Conservation (phyloP, 2,329 filamentous ascomycete genomes). For the Penicillium brasilianum region DNA sequence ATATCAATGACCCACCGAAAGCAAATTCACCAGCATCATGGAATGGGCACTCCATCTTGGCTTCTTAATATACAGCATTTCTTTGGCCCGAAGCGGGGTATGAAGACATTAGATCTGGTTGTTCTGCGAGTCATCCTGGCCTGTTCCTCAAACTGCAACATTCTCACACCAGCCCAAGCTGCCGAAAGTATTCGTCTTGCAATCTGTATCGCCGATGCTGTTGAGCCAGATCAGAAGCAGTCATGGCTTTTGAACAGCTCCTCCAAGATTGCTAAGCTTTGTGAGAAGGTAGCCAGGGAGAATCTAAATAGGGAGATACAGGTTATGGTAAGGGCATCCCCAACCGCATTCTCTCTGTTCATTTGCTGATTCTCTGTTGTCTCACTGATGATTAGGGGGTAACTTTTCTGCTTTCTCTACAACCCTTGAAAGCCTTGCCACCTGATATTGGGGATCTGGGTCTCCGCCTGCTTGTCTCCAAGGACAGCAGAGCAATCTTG, state of each 20-base stretch:
- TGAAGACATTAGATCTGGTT: slow-evolving; percentile 49
- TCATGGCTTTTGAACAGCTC: slow-evolving; percentile 42
- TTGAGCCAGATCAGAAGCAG: slow-evolving; percentile 40
- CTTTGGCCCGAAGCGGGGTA: slow-evolving; percentile 45
- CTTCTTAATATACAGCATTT: slow-evolving; percentile 44
- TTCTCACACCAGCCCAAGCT: slow-evolving; percentile 33
- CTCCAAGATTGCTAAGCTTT: slow-evolving; percentile 44
- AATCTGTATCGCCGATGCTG: slow-evolving; percentile 41
- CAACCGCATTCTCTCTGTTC: not conserved
- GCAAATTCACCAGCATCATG: slow-evolving; percentile 18
- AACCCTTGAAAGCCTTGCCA: slow-evolving; percentile 31
- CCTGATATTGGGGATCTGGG: slow-evolving; percentile 34
- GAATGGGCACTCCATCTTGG: slow-evolving; percentile 35
- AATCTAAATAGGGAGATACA: slow-evolving; percentile 38
- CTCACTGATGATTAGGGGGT: slow-evolving; percentile 34
- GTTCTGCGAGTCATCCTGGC: slow-evolving; percentile 47
- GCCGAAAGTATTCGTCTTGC: slow-evolving; percentile 45
- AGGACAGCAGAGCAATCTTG: slow-evolving; percentile 29
- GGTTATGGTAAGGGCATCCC: slow-evolving; percentile 38
- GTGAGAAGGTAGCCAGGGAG: slow-evolving; percentile 42
- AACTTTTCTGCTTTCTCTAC: slow-evolving; percentile 38
- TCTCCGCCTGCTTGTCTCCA: slow-evolving; percentile 34
- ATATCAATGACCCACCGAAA: slow-evolving; percentile 33
- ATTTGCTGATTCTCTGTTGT: not conserved
- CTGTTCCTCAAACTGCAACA: slow-evolving; percentile 44